Evolutionary conservation across 1,284 basidiomycete genomes (phyloP), one percentile per base, ranked within the genome.

Genomic region (Rhodotorula sp.): DNA sequence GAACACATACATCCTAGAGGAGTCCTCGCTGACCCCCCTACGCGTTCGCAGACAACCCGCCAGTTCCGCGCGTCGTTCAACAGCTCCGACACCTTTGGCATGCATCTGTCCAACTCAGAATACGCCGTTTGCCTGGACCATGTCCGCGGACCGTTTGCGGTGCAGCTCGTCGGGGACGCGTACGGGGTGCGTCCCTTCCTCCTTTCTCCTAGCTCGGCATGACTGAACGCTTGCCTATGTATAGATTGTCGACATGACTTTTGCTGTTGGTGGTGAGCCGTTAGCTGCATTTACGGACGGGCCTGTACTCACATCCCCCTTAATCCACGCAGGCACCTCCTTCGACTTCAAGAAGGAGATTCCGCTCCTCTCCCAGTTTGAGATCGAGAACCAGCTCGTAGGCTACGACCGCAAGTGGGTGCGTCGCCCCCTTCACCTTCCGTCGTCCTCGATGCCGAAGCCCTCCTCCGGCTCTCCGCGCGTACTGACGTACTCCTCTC

Each of bases 371-470:
- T 58, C 46, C 17, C 61, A 55, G 36, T 75, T 60, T 37, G 64
- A 66, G 50, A 41, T 70, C 36, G 58, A 63, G 25, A 68, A 64
- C 58, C 51, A 58, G 27, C 32, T 75, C 10, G 54, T 71, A 48
- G 74, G 69, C 9, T 69, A 71, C 67, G 74, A 75, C 64, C 61
- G 65, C 51, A 75, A 75, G 58, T 75, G 74, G 39, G 39, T 71
- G 50, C 37, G 61, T 62, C 3, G 22, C 57, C n/a, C 13, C 13
- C 25, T 21, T 29, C 29, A 7, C 29, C 57, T 34, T 44, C 48
- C 44, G 6, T 13, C 37, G 5, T 57, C 5, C 44, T 39, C 25
- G 32, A 17, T 4, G 10, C 46, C 21, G n/a, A n/a, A n/a, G n/a
- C n/a, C n/a, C n/a, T n/a, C n/a, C n/a, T n/a, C n/a, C n/a, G n/a